phyloP scores from a whole-genome alignment of 805 yeast genomes.

The Lachancea dasiensis region DNA sequence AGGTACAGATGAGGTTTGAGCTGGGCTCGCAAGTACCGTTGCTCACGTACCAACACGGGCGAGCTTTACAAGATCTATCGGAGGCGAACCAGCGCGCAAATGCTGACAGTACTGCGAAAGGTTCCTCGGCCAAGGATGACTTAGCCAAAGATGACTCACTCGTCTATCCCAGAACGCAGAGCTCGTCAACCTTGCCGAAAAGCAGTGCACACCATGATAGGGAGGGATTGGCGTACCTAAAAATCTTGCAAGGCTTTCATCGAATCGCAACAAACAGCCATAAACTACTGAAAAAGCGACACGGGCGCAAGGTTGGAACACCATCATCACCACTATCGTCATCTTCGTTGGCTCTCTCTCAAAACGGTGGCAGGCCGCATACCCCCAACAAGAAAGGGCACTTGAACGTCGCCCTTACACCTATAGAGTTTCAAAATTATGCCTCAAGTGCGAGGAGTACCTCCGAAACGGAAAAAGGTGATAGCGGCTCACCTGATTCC shows the following conservation, averaged over 20 bases:
- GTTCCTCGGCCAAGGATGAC: too few species aligned
- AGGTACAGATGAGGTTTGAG: slow-evolving; percentile 15
- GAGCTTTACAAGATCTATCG: not conserved
- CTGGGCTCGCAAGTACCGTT: slow-evolving; percentile 8
- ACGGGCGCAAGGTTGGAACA: slow-evolving; percentile 2
- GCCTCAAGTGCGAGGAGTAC: not conserved
- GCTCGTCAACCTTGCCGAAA: not conserved
- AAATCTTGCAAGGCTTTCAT: slow-evolving; percentile 19
- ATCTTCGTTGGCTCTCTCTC: not conserved
- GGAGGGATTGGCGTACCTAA: slow-evolving; percentile 15
- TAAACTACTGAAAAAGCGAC: not conserved
- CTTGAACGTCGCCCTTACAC: slow-evolving; percentile 15
- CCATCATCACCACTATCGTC: too few species aligned
- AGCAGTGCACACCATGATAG: slow-evolving; percentile 3
- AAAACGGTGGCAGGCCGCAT: slow-evolving; percentile 1
- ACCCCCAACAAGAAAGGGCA: not conserved
- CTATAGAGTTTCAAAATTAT: slow-evolving; percentile 1
- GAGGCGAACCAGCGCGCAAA: not conserved
- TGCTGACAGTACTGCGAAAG: not conserved
- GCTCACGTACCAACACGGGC: not conserved
- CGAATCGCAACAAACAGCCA: slow-evolving; percentile 12
- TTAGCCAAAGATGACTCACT: too few species aligned
- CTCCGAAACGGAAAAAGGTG: slow-evolving; percentile 1
- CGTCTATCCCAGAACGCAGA: not conserved
- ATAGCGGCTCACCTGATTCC: slow-evolving; percentile 10